Base-by-base conservation (phyloP, 805 yeast species). In the Brettanomyces anomalus region DNA sequence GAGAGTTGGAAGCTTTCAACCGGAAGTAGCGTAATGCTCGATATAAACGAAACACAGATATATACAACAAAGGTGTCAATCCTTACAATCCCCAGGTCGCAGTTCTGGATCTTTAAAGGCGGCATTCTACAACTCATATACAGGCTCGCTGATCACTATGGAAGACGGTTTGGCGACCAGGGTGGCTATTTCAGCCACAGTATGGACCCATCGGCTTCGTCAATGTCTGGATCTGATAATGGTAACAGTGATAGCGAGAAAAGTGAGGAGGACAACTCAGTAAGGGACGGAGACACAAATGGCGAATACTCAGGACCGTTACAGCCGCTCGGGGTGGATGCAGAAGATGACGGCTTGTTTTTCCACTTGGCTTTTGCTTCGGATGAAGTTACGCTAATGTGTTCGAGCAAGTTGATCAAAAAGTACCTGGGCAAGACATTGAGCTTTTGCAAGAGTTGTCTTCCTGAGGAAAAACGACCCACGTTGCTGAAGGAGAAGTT, bases 311-410 rank as follows among this genome's bases (percentile, higher is more conserved):
- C 35, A 15, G 35, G 35, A 8, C 7, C 18, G 14, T 8, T 32
- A 6, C 18, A 32, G 7, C 19, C 19, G 16, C 21, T 11, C 13
- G 32, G 18, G 20, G 21, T 19, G 13, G 21, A 24, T 16, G 51
- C 51, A 15, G 58, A 59, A 2, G 71, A 65, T 24, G 74, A 67
- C 41, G 67, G 69, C 28, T 53, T 56, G 40, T 78, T 80, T 54
- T 72, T 77, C 52, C 83, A 77, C 53, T 64, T 80, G 31, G 80
- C 83, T 2, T 72, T 75, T 51, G 76, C 83, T 1, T 81, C 81
- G 0, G 56, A 63, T n/a, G 85, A 79, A 51, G 72, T 81, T 47
- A 77, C 85, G 0, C 60, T 80, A 5, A 78, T 80, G 48, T 74
- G 79, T 46, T 63, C 77, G 1, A 55, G 64, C 2, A 49, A 50